Evolutionary conservation across 2,329 filamentous ascomycete genomes (phyloP), one percentile per base, ranked within the genome.

Genomic region (Pestalotiopsis sp.): DNA sequence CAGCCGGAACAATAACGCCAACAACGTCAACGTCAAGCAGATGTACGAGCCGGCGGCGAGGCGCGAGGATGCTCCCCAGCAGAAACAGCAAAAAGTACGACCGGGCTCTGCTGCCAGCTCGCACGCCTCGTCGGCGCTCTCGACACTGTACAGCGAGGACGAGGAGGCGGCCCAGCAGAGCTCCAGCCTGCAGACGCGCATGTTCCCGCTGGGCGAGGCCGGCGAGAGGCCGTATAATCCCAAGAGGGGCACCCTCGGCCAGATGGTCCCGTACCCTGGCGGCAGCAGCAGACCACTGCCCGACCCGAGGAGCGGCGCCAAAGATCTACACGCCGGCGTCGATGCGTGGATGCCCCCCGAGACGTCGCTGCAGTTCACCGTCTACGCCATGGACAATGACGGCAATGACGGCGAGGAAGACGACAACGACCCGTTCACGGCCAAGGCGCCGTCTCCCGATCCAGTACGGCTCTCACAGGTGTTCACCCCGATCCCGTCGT

Each of bases 121-220:
- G 9, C 78, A 81, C 31, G 31, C 7, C 14, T 88, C 86, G 0
- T 88, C 86, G 52, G 83, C 85, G 2, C 78, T 89, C 4, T 89
- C 87, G 4, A 89, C 87, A 0, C 75, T 89, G 4, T 88, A 88
- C 70, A 89, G 86, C 68, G 85, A 84, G 62, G 85, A 86, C 38
- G 86, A 87, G 66, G 78, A 80, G 1, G 13, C 20, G 5, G 11
- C 13, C 4, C 36, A 45, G 9, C 40, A 65, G n/a, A 20, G 11
- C 58, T 13, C 61, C 13, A 25, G 36, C 12, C 38, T 12, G 6
- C 23, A n/a, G 7, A 20, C 40, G 4, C 14, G 20, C 25, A 14
- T 27, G 23, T 27, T 56, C 52, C 52, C 11, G 45, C 36, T 40
- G 68, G 66, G 14, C 64, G 68, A 20, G 71, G 66, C 38, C 65